Evolutionary conservation across 257 asterid genomes (phyloP).

Genomic region (Forsythia suspensa): DNA sequence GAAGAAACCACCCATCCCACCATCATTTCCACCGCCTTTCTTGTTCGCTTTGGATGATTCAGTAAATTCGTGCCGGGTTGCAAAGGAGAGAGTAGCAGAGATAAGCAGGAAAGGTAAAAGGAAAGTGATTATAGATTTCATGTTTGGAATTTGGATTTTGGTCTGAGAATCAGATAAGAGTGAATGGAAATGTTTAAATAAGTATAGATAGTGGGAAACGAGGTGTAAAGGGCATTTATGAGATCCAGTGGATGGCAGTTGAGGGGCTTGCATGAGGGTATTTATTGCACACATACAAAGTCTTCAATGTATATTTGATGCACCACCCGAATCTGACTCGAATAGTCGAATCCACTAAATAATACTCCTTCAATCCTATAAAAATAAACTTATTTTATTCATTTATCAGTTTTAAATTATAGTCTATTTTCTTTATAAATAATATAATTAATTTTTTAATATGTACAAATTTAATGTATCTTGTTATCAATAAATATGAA

Average conservation of each 20-base stretch:
- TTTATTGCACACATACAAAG: background rate
- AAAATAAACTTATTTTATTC: too few species aligned
- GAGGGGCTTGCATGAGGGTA: background rate
- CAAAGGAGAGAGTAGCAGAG: conserved; percentile 34
- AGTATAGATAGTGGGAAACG: background rate
- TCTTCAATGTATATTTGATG: background rate
- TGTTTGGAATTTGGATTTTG: conserved; percentile 6
- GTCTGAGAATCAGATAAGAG: conserved; percentile 1
- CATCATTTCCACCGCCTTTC: conserved; percentile 8
- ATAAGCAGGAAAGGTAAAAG: conserved; percentile 31
- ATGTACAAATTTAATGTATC: too few species aligned
- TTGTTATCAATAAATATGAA: too few species aligned
- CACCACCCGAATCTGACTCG: background rate
- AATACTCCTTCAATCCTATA: too few species aligned
- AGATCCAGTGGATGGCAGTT: conserved; percentile 6
- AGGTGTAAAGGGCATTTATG: conserved; percentile 30
- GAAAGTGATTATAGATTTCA: conserved; percentile 35
- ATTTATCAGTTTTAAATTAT: too few species aligned
- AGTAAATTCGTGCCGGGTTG: background rate
- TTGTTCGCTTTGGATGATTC: background rate
- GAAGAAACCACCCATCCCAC: conserved; percentile 43
- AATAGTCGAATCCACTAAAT: too few species aligned
- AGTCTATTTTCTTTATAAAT: too few species aligned
- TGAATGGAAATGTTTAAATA: conserved; percentile 13
- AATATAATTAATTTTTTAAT: too few species aligned